phyloP scores from a whole-genome alignment of 2,329 filamentous ascomycete species.

The Diplodia sapinea region DNA sequence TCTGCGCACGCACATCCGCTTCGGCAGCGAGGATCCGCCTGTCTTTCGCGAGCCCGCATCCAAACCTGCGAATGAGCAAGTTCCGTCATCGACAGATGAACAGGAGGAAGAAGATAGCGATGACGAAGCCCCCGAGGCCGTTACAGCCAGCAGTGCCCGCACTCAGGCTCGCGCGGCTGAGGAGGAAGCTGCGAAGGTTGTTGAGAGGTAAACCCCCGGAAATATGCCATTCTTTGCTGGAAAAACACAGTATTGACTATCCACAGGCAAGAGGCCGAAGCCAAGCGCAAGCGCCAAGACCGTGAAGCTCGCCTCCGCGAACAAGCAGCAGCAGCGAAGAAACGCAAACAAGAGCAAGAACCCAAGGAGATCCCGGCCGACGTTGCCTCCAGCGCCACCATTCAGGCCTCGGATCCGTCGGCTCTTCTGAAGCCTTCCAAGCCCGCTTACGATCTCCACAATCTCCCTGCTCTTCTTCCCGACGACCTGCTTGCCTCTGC shows the following conservation, averaged over 20 bases:
- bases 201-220: slow-evolving; percentile 34
- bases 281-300: slow-evolving; percentile 39
- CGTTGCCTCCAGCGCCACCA: slow-evolving; percentile 19
- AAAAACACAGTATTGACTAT: not conserved
- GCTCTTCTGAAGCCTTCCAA: slow-evolving; percentile 2
- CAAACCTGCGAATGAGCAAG: slow-evolving; percentile 2
- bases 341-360: slow-evolving; percentile 39
- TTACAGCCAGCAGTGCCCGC: slow-evolving; percentile 43
- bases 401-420: slow-evolving; percentile 29
- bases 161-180: slow-evolving; percentile 40
- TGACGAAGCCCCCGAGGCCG: slow-evolving; percentile 48
- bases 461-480: slow-evolving; percentile 58
- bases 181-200: slow-evolving; percentile 42
- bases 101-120: slow-evolving; percentile 39
- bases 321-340: slow-evolving; percentile 24
- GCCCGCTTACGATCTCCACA: slow-evolving; percentile 40
- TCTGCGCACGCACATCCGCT: slow-evolving; percentile 39
- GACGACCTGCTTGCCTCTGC: slow-evolving; percentile 57
- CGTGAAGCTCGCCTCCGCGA: slow-evolving; percentile 42
- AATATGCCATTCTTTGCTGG: too few relatives aligned
- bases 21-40: slow-evolving; percentile 45
- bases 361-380: slow-evolving; percentile 38
- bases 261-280: slow-evolving; percentile 38
- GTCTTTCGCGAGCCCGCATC: slow-evolving; percentile 10
- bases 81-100: slow-evolving; percentile 22